Evolutionary conservation across 345 rosid species (phyloP), one percentile per base, ranked within the genome.

Genomic region (Rhizophora apiculata): DNA sequence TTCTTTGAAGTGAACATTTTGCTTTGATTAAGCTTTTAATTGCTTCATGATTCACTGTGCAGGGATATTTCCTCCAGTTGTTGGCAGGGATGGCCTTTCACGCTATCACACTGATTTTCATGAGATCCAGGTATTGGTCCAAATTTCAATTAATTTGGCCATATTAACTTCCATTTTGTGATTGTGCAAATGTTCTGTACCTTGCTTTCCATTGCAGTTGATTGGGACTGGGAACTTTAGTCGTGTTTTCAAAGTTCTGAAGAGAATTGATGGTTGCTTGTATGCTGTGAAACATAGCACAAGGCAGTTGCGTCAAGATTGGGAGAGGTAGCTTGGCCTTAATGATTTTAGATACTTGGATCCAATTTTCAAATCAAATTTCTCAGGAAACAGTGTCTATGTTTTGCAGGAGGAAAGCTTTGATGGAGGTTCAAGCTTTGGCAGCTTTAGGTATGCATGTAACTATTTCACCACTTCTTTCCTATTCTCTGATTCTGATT

Each of bases 341-440:
- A 34, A 4, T 37, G 20, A 61, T 37, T 55, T 62, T 48, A 54
- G 30, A 72, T 72, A 7, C 39, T 10, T 64, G 2, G 5, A 54
- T 58, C 24, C 11, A 52, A 52, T 43, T 32, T 62, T 56, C 32
- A 43, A 54, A 69, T 67, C 52, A 46, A 62, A 51, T 37, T 64
- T 26, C 61, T 72, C 18, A 71, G 7, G 55, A 36, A 6, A 21
- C 64, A 32, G 22, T 66, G 36, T 48, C 78, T 48, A 4, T 34
- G 34, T 62, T 75, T 76, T 76, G 76, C 83, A 92, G 99, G 85
- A 85, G 80, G 82, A 90, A 90, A 84, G 98, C 98, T 82, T 85
- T 92, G 77, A 89, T 96, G 97, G 99, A 96, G 89, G 99, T 90
- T 73, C 99, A 96, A 83, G 91, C 96, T 76, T 81, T 92, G 84